Percentiles rank a stretch among this genome's conserved stretches.
phyloP scores from a whole-genome alignment of 2,329 filamentous ascomycete genomes.

The Grosmannia huntii region DNA sequence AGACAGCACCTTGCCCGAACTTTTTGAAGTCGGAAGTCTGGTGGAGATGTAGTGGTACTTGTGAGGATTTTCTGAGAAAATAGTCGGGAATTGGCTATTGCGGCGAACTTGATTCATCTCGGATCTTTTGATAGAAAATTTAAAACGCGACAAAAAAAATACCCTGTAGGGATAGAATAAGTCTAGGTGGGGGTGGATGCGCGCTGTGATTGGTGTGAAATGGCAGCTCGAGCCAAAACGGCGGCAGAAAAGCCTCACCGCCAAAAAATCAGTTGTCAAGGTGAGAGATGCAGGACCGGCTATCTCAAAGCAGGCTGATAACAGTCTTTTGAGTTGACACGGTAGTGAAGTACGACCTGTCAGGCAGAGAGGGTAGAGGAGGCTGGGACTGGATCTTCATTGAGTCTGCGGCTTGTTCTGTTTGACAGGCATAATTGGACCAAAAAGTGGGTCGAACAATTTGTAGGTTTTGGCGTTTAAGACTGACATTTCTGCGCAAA shows the following conservation, averaged over 20 bases:
- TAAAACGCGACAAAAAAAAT: conserved; percentile 1
- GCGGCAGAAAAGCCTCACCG: conserved; percentile 12
- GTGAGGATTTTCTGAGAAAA: not conserved
- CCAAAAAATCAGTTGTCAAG: conserved; percentile 2
- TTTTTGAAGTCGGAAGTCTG: not conserved
- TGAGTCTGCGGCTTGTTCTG: not conserved
- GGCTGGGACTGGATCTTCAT: not conserved
- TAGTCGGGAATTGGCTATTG: not conserved
- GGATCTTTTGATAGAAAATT: not conserved
- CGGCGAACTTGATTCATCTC: not conserved
- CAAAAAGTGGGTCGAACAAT: not conserved
- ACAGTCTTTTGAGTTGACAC: too few relatives aligned
- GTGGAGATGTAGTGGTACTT: not conserved
- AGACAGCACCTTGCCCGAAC: not conserved
- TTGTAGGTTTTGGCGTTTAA: not conserved
- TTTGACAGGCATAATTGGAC: not conserved
- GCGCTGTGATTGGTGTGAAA: conserved; percentile 5
- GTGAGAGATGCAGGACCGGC: not conserved
- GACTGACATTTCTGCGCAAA: not conserved
- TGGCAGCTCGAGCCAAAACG: not conserved
- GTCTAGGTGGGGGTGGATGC: not conserved
- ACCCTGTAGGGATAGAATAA: not conserved
- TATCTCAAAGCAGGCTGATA: not conserved
- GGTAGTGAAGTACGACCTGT: too few relatives aligned
- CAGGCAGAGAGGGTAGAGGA: too few relatives aligned